These are phyloP conservation scores for Saccharomyces hybrid DNA, from an alignment of 1,139 yeast genomes.

Conservation along the genomic window DNA sequence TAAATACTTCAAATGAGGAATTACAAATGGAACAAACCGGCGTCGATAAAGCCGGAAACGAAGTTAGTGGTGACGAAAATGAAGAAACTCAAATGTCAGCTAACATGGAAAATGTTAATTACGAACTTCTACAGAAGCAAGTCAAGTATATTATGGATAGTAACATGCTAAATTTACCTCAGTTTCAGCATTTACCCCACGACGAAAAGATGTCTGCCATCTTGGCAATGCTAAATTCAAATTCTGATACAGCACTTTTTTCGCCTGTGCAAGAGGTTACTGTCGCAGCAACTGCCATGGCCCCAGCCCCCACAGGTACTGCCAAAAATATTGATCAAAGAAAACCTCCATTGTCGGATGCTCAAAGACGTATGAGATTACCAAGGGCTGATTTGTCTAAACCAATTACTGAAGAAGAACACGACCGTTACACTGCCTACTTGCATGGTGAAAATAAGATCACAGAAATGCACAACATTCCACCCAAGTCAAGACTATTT, in stretches of 20 bases:
- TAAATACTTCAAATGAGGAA: not conserved
- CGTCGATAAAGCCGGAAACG: constrained; percentile 4
- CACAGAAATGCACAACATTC: constrained; percentile 56
- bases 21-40: constrained; percentile 7
- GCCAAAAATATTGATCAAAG: constrained; percentile 14
- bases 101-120: constrained; percentile 17
- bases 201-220: constrained; percentile 35
- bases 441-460: constrained; percentile 40
- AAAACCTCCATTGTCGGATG: constrained; percentile 37
- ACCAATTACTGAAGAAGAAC: constrained; percentile 52
- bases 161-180: constrained; percentile 33
- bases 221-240: constrained; percentile 26
- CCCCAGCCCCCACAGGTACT: constrained; percentile 7
- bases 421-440: constrained; percentile 40
- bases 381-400: constrained; percentile 50
- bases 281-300: constrained; percentile 8
- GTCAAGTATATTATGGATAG: constrained; percentile 25
- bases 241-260: constrained; percentile 21
- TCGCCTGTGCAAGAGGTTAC: constrained; percentile 1
- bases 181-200: constrained; percentile 35
- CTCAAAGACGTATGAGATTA: constrained; percentile 29
- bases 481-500: constrained; percentile 71
- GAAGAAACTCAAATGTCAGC: constrained; percentile 6
- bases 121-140: constrained; percentile 26
- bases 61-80: not conserved